Conservation (phyloP, 2,329 filamentous ascomycete species). For the Furcasterigmium furcatum region DNA sequence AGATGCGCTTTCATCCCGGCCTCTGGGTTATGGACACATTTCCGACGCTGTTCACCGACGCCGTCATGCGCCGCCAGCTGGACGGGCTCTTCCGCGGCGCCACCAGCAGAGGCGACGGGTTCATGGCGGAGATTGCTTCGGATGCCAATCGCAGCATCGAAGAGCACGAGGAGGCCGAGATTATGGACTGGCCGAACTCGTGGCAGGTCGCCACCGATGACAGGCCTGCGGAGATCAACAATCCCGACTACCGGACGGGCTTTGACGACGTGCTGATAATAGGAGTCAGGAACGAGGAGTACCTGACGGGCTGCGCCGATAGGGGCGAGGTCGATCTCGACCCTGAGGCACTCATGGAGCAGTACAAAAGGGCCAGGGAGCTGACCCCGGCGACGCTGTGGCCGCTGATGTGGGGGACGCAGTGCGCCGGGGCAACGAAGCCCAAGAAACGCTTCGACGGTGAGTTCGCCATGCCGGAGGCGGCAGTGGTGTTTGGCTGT, state of each 20-base stretch:
- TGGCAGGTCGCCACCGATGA: neutral
- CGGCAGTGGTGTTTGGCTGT: no score
- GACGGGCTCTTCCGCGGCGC: neutral
- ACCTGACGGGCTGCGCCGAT: neutral
- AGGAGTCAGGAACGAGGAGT: neutral
- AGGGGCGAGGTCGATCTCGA: neutral
- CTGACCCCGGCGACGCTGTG: neutral
- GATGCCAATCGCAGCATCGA: no score
- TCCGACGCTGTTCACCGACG: neutral
- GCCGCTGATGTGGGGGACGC: neutral
- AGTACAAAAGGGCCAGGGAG: neutral
- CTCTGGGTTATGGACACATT: neutral
- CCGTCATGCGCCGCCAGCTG: neutral
- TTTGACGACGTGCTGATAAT: neutral
- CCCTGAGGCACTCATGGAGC: neutral
- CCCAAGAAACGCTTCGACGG: conserved; percentile 34
- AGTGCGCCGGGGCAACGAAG: conserved; percentile 9
- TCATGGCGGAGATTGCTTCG: no score
- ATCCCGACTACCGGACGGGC: neutral
- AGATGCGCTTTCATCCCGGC: neutral
- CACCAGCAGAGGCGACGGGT: neutral
- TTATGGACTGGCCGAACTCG: neutral
- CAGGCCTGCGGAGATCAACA: neutral
- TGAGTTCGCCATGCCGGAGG: no score
- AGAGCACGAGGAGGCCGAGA: neutral